These are phyloP conservation scores for Stephanodiscus minutulus DNA, from an alignment of 108 stramenopile species.

Conservation along the genomic window DNA sequence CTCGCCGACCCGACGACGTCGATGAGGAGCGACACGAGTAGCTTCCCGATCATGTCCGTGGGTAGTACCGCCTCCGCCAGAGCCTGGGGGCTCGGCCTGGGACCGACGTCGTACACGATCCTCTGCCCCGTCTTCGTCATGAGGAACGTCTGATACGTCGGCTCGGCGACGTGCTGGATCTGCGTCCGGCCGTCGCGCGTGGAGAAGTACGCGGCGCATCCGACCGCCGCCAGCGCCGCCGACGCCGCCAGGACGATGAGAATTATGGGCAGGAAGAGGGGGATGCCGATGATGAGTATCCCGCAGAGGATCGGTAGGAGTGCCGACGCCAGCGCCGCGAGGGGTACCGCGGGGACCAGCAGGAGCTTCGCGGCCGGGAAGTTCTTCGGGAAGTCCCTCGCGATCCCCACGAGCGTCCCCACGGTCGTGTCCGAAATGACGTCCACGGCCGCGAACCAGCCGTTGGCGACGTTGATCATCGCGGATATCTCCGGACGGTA, in stretches of 20 bases:
- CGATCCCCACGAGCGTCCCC: slow-evolving; percentile 17
- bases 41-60: slow-evolving; percentile 61
- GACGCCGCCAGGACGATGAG: slow-evolving; percentile 23
- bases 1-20: slow-evolving; percentile 79
- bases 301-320: slow-evolving; percentile 61
- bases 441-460: slow-evolving; percentile 74
- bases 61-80: slow-evolving; percentile 67
- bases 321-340: slow-evolving; percentile 56
- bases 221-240: slow-evolving; percentile 25
- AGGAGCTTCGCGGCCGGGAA: slow-evolving; percentile 52
- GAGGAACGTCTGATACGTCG: slow-evolving; percentile 56
- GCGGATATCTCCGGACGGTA: slow-evolving; percentile 79
- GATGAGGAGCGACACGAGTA: slow-evolving; percentile 65
- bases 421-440: slow-evolving; percentile 40
- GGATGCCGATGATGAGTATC: slow-evolving; percentile 64
- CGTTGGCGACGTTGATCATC: slow-evolving; percentile 48
- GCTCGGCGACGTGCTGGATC: slow-evolving; percentile 47
- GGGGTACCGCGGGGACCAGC: slow-evolving; percentile 63
- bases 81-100: slow-evolving; percentile 70
- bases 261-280: slow-evolving; percentile 70
- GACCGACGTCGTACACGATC: slow-evolving; percentile 82
- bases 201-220: slow-evolving; percentile 56
- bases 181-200: slow-evolving; percentile 56
- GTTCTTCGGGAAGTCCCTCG: slow-evolving; percentile 22
- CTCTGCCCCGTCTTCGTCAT: slow-evolving; percentile 64